Evolutionary conservation across 116 monocot species (phyloP).

Genomic region (Phalaenopsis hybrid): DNA sequence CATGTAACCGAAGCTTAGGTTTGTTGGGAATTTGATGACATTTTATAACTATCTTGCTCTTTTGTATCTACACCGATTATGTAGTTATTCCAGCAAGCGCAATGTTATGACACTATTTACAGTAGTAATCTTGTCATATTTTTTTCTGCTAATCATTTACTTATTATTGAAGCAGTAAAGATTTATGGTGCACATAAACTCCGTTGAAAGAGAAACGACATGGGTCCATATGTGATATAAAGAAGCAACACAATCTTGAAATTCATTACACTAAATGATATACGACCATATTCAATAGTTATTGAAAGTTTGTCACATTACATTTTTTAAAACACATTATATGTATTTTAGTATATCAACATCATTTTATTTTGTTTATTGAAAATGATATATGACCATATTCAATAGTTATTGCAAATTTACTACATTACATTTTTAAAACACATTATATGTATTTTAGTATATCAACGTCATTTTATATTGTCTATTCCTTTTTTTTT

Average conservation of each 20-base stretch:
- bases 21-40: not conserved
- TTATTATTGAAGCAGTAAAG: not conserved
- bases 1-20: not conserved
- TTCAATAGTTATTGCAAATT: not conserved
- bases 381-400: not conserved
- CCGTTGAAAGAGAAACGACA: not conserved
- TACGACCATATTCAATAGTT: not conserved
- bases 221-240: not conserved
- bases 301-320: not conserved
- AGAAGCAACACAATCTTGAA: not conserved
- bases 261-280: not conserved
- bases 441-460: not conserved
- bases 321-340: not conserved
- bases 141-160: not conserved
- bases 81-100: not conserved
- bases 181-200: not conserved
- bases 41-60: not conserved
- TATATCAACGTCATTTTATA: not conserved
- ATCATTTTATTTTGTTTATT: too few relatives aligned
- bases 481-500: not conserved
- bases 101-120: too few relatives aligned
- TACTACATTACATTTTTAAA: not conserved
- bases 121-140: too few relatives aligned
- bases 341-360: too few relatives aligned
- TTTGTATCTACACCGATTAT: not conserved